Evolutionary conservation across 805 yeast species (phyloP), one percentile per base, ranked within the genome.

Genomic region (Saturnispora saitoi): DNA sequence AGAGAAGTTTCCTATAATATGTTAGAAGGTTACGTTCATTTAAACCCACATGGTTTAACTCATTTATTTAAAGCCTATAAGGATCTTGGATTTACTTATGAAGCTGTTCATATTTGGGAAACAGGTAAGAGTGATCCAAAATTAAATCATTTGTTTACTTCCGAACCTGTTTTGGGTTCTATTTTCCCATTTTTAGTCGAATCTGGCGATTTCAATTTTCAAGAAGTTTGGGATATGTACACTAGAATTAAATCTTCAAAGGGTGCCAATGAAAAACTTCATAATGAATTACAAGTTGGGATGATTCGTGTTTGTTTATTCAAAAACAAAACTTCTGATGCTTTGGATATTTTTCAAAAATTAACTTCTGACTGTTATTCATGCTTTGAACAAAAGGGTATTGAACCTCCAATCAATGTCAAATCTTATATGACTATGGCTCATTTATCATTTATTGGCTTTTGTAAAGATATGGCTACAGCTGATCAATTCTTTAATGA

Each of bases 371-470:
- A 71, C 40, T 72, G 76, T 41, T 78, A 77, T 42, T 50, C 61
- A 6, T 56, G 60, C 28, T 60, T 57, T 51, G 60, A 63, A 14
- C 49, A 61, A 7, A 58, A 61, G 32, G 57, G 60, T 47, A 54
- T 59, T 32, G 63, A 62, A 28, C 67, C 67, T 19, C 67, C 67
- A 43, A 63, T 63, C 50, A 63, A 70, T 69, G 63, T 67, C 70
- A 57, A 63, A 45, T 72, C 80, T 45, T 75, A 81, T 30, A 69
- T 84, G 64, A 75, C 83, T 31, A 86, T 83, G 65, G 81, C 86
- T 42, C 95, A 86, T 68, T 71, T 85, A 52, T 73, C 83, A 3
- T 86, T 86, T 57, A 82, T 86, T 60, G 93, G 95, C 41, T 79
- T 77, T 55, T 83, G 88, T 63, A 78, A 77, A 59, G 89, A 86